phyloP scores from a whole-genome alignment of 1,284 basidiomycete genomes.

The Acaromyces ingoldii region DNA sequence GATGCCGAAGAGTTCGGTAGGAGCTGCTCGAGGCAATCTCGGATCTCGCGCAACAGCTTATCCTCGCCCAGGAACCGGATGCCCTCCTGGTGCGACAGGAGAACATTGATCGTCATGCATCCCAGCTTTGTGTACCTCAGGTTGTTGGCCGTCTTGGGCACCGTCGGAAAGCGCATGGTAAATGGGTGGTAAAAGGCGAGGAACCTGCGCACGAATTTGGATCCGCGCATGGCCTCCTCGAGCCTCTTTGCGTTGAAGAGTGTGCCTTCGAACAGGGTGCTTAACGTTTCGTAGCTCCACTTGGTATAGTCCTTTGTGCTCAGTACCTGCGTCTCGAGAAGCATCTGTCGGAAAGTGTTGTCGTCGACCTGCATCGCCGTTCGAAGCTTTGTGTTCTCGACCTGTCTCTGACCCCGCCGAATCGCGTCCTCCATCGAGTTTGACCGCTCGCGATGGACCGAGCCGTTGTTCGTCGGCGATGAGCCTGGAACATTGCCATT shows the following conservation, averaged over 20 bases:
- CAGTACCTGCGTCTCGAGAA: slow-evolving; percentile 62
- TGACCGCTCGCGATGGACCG: no score
- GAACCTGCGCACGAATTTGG: slow-evolving; percentile 78
- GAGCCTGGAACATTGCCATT: no score
- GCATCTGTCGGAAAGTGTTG: slow-evolving; percentile 43
- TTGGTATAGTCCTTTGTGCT: slow-evolving; percentile 80
- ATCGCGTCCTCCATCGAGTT: slow-evolving; percentile 82
- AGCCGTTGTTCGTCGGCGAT: no score
- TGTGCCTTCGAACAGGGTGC: slow-evolving; percentile 87
- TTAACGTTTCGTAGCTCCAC: slow-evolving; percentile 85
- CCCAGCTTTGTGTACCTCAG: slow-evolving; percentile 35
- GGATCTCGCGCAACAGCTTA: slow-evolving; percentile 76
- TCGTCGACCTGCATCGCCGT: slow-evolving; percentile 67
- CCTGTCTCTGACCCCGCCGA: slow-evolving; percentile 74
- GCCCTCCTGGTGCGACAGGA: slow-evolving; percentile 79
- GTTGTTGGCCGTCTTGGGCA: slow-evolving; percentile 61
- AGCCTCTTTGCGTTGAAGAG: slow-evolving; percentile 84
- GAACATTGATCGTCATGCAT: slow-evolving; percentile 72
- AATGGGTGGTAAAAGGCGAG: slow-evolving; percentile 91
- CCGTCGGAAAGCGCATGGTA: slow-evolving; percentile 74
- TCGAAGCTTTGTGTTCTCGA: slow-evolving; percentile 82
- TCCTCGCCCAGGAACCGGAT: slow-evolving; percentile 79
- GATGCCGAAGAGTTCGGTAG: slow-evolving; percentile 55
- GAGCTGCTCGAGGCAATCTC: slow-evolving; percentile 75
- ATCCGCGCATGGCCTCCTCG: slow-evolving; percentile 88